phyloP scores from a whole-genome alignment of 2,329 filamentous ascomycete species.

The Aspergillus sp. region DNA sequence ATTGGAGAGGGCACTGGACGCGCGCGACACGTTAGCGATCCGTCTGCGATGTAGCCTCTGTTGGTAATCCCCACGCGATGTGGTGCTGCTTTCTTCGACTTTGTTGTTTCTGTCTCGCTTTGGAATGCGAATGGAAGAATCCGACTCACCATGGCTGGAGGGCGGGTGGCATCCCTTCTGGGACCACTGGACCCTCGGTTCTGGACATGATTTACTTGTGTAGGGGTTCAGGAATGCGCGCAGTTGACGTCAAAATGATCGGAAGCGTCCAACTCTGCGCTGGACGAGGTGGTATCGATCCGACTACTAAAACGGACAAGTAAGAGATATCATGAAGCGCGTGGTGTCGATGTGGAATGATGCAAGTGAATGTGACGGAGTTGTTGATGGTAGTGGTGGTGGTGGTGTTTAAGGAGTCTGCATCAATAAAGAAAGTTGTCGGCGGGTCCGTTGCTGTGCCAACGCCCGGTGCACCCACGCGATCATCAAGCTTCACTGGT shows the following conservation, averaged over 20 bases:
- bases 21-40: slow-evolving; percentile 12
- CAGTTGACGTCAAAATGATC: slow-evolving; percentile 4
- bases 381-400: neutral
- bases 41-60: neutral
- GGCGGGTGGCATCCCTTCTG: neutral
- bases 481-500: neutral
- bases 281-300: neutral
- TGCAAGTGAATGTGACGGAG: no score
- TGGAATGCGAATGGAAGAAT: slow-evolving; percentile 2
- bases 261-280: no score
- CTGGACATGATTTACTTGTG: slow-evolving; percentile 7
- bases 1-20: slow-evolving; percentile 2
- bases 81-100: neutral
- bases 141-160: slow-evolving; percentile 11
- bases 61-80: neutral
- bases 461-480: slow-evolving; percentile 9
- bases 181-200: slow-evolving; percentile 4
- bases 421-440: neutral
- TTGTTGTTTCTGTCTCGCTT: neutral
- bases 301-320: neutral
- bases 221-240: neutral
- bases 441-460: slow-evolving; percentile 21
- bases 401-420: neutral
- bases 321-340: neutral
- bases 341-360: neutral